phyloP scores from a whole-genome alignment of 257 asterid genomes.

The Echium plantagineum region DNA sequence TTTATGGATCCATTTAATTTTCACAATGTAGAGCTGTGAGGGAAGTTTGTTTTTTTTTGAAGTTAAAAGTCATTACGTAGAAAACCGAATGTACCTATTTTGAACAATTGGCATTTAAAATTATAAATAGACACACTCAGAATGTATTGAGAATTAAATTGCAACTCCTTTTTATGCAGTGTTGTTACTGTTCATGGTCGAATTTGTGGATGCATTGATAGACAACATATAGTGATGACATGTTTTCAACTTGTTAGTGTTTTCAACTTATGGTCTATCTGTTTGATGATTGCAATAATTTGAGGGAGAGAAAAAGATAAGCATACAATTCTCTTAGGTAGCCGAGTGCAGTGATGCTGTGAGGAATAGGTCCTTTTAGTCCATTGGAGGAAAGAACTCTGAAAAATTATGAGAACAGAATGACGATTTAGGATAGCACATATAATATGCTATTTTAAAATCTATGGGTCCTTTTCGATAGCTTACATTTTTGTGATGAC shows the following conservation, averaged over 20 bases:
- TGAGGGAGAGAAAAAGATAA: background rate
- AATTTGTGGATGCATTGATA: background rate
- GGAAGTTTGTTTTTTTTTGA: too few species aligned
- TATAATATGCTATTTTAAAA: too few species aligned
- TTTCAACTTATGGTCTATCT: background rate
- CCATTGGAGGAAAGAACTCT: constrained; percentile 40
- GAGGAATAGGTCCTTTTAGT: constrained; percentile 44
- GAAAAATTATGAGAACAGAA: constrained; percentile 9
- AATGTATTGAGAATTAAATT: too few species aligned
- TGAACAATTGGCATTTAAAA: too few species aligned
- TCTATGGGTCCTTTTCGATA: background rate
- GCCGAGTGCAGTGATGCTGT: constrained; percentile 36
- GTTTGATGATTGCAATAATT: too few species aligned
- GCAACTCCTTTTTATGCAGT: too few species aligned
- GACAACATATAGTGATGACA: background rate
- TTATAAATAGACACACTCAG: too few species aligned
- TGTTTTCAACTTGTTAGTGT: background rate
- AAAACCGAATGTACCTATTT: too few species aligned
- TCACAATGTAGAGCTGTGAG: too few species aligned
- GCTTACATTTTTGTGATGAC: constrained; percentile 43
- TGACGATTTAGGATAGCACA: background rate
- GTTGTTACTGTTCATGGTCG: too few species aligned
- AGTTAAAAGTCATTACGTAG: too few species aligned
- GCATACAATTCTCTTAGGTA: constrained; percentile 53
- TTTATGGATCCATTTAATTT: too few species aligned